Percentiles rank a stretch among this genome's conserved stretches.
These are phyloP conservation scores for Gossypium turneri DNA, from an alignment of 345 rosid genomes.

Conservation along the genomic window DNA sequence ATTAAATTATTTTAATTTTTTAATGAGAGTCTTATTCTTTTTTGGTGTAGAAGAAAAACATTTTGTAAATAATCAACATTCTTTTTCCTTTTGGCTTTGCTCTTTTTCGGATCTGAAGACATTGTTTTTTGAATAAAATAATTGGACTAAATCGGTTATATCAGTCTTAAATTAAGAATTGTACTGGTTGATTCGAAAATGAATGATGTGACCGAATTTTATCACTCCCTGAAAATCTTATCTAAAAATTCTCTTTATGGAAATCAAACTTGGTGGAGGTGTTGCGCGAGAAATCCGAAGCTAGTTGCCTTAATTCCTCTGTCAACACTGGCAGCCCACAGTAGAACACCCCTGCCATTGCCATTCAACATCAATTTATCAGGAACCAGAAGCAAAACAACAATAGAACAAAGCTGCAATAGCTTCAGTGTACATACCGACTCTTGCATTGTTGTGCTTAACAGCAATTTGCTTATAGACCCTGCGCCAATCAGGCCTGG, in stretches of 20 bases:
- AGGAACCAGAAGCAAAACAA: neutral
- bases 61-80: no score
- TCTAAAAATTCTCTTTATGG: slow-evolving; percentile 68
- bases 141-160: no score
- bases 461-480: slow-evolving; percentile 67
- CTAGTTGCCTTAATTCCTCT: slow-evolving; percentile 63
- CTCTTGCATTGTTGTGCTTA: slow-evolving; percentile 52
- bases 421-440: slow-evolving; percentile 44
- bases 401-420: neutral
- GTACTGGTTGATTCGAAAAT: no score
- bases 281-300: slow-evolving; percentile 69
- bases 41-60: no score
- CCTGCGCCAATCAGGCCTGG: slow-evolving; percentile 69
- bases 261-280: slow-evolving; percentile 71
- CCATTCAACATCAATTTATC: neutral
- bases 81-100: no score
- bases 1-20: no score
- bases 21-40: no score
- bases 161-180: no score
- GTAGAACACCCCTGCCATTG: slow-evolving; percentile 64
- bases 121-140: no score
- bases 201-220: no score
- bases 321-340: slow-evolving; percentile 71
- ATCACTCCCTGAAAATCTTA: no score
- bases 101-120: no score